Conservation (phyloP, 2,329 filamentous ascomycete species). For the Exophiala alcalophila region DNA sequence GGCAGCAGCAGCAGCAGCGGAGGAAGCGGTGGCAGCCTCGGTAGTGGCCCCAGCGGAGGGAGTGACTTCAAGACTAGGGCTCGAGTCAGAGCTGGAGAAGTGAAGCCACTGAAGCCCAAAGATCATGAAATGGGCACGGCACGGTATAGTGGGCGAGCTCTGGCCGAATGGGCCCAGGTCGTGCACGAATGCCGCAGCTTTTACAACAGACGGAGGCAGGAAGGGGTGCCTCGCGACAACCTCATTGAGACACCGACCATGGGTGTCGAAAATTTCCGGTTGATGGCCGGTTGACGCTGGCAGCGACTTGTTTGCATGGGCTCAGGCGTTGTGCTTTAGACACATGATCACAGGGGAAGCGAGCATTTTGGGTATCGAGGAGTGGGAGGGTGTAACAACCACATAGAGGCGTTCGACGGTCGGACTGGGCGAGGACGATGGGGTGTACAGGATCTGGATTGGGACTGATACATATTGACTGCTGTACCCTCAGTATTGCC, state of each 20-base stretch:
- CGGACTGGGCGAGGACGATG: too few species aligned
- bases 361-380: not conserved
- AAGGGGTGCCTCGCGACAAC: conserved; percentile 57
- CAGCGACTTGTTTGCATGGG: too few species aligned
- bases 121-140: conserved; percentile 41
- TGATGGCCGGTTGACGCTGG: conserved; percentile 22
- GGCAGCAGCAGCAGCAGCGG: conserved; percentile 5
- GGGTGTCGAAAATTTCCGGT: conserved; percentile 60
- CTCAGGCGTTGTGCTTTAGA: too few species aligned
- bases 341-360: too few species aligned
- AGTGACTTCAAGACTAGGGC: conserved; percentile 12
- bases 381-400: not conserved
- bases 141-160: conserved; percentile 60
- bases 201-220: conserved; percentile 59
- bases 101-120: conserved; percentile 28
- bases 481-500: too few species aligned
- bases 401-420: too few species aligned
- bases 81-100: conserved; percentile 24
- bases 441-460: conserved; percentile 1
- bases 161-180: conserved; percentile 63
- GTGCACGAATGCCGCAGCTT: conserved; percentile 63
- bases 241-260: conserved; percentile 61
- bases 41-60: conserved; percentile 4
- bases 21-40: conserved; percentile 3
- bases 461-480: not conserved